A percentile compares a stretch with the other conserved stretches of the same genome.
These are phyloP conservation scores for Phanerochaete carnosa DNA, from an alignment of 768 basidiomycete genomes.

Conservation along the genomic window DNA sequence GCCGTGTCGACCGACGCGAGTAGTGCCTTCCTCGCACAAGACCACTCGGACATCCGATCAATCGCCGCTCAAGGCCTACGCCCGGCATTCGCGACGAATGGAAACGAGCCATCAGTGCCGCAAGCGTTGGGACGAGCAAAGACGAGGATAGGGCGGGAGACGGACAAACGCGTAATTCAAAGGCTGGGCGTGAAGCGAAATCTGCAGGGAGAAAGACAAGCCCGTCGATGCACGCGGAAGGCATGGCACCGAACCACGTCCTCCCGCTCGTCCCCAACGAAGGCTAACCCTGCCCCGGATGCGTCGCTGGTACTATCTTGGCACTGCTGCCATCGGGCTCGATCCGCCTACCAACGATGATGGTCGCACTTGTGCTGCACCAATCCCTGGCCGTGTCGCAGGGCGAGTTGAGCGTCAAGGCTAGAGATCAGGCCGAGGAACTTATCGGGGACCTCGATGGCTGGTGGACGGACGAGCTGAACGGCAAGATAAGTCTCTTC, in stretches of 20 bases:
- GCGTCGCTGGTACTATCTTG: too few species aligned
- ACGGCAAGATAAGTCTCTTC: conserved; percentile 76
- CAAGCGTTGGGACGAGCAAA: conserved; percentile 33
- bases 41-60: too few species aligned
- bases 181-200: conserved; percentile 67
- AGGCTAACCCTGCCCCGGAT: conserved; percentile 13
- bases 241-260: conserved; percentile 4
- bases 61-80: too few species aligned
- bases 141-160: conserved; percentile 31
- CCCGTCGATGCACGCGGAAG: conserved; percentile 39
- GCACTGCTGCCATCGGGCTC: conserved; percentile 35
- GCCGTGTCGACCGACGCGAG: too few species aligned
- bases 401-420: conserved; percentile 75
- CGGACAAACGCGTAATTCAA: conserved; percentile 40
- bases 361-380: conserved; percentile 63
- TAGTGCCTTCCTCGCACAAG: too few species aligned
- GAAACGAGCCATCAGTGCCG: conserved; percentile 59
- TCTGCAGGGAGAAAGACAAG: conserved; percentile 52
- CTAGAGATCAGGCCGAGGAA: conserved; percentile 74
- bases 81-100: conserved; percentile 57
- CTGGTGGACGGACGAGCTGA: conserved; percentile 86
- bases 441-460: conserved; percentile 80
- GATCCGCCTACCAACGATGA: conserved; percentile 45
- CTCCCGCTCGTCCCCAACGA: conserved; percentile 7
- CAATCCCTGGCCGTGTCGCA: conserved; percentile 65